A percentile compares a stretch with the other conserved stretches of the same genome.
phyloP scores from a whole-genome alignment of 495 filamentous ascomycete genomes.

The Terfezia claveryi region DNA sequence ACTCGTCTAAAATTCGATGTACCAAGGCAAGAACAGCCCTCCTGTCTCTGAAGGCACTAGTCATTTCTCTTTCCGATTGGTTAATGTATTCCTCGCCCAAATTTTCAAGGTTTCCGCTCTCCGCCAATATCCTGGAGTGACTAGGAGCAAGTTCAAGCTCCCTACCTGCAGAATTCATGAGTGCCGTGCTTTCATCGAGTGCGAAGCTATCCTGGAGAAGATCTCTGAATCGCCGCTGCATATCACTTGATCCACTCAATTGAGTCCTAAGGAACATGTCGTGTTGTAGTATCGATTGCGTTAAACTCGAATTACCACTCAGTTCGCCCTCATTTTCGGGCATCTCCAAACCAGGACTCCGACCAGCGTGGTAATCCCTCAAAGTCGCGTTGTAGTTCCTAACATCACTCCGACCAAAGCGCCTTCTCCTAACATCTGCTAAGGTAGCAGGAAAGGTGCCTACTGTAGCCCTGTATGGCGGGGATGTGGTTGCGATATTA shows the following conservation, averaged over 20 bases:
- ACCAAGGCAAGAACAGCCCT: neutral
- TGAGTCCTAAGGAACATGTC: too few relatives aligned
- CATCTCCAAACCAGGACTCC: constrained; percentile 4
- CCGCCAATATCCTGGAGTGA: too few relatives aligned
- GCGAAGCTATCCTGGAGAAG: too few relatives aligned
- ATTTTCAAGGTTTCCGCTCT: neutral
- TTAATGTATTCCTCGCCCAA: neutral
- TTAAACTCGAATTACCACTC: neutral
- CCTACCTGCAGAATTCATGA: too few relatives aligned
- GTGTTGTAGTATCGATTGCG: too few relatives aligned
- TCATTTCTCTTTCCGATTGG: neutral
- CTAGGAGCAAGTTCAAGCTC: too few relatives aligned
- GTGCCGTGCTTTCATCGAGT: too few relatives aligned
- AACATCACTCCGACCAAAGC: constrained; percentile 3
- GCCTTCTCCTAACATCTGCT: constrained; percentile 6
- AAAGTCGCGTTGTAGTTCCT: constrained; percentile 14
- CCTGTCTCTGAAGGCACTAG: neutral
- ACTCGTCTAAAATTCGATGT: neutral
- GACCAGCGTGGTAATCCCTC: constrained; percentile 12
- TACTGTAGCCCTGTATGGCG: neutral
- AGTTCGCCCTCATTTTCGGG: neutral
- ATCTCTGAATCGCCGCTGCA: too few relatives aligned
- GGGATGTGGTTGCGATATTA: neutral
- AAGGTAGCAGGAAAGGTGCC: constrained; percentile 2
- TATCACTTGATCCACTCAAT: too few relatives aligned